Percentiles rank a stretch among this genome's conserved stretches.
phyloP scores from a whole-genome alignment of 495 filamentous ascomycete genomes.

The Penicillium atrosanguineum region DNA sequence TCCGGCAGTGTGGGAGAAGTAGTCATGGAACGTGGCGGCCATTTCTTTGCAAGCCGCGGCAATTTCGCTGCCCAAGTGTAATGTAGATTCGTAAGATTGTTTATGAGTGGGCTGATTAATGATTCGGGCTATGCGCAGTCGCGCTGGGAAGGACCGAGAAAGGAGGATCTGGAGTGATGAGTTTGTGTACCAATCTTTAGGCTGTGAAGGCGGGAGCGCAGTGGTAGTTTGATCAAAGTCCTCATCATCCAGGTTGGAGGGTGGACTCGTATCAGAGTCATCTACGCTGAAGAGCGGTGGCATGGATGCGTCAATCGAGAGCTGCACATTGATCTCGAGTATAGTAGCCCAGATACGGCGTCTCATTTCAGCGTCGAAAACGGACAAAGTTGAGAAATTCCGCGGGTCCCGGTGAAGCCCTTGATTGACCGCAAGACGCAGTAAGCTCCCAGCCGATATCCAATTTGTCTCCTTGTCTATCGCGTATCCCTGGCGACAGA shows the following conservation, averaged over 20 bases:
- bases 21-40: constrained; percentile 5
- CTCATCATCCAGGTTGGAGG: constrained; percentile 52
- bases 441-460: constrained; percentile 47
- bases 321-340: constrained; percentile 51
- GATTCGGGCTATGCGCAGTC: constrained; percentile 37
- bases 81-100: constrained; percentile 41
- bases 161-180: constrained; percentile 49
- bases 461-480: constrained; percentile 45
- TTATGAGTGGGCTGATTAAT: constrained; percentile 41
- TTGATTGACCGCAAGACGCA: constrained; percentile 49
- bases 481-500: constrained; percentile 46
- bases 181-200: constrained; percentile 37
- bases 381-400: constrained; percentile 42
- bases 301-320: constrained; percentile 48
- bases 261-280: constrained; percentile 51
- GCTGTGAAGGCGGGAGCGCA: constrained; percentile 21
- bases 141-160: constrained; percentile 35
- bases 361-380: constrained; percentile 50
- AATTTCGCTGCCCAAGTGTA: constrained; percentile 34
- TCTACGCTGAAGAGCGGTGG: constrained; percentile 45
- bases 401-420: constrained; percentile 55
- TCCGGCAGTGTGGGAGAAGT: neutral
- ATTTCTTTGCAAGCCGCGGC: constrained; percentile 25
- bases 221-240: constrained; percentile 39
- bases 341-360: constrained; percentile 58